phyloP scores from a whole-genome alignment of 2,329 filamentous ascomycete genomes.

The Diplodia mutila region DNA sequence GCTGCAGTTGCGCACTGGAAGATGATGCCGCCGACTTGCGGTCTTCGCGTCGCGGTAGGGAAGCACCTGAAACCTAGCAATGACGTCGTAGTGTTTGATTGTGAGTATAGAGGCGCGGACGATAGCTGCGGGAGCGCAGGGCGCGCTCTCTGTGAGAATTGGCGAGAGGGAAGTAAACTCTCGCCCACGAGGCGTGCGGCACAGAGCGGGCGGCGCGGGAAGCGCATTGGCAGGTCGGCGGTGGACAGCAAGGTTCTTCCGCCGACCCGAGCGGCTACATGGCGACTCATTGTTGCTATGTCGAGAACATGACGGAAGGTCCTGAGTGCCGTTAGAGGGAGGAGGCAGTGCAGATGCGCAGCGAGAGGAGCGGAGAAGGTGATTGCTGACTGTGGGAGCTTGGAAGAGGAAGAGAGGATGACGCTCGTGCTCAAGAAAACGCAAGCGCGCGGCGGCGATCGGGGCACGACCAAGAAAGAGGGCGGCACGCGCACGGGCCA shows the following conservation, averaged over 20 bases:
- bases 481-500: background rate
- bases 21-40: background rate
- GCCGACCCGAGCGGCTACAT: slow-evolving; percentile 45
- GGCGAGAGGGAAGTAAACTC: background rate
- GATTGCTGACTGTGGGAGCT: slow-evolving; percentile 12
- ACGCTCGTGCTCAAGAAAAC: slow-evolving; percentile 23
- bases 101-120: slow-evolving; percentile 1
- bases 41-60: background rate
- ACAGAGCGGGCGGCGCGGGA: background rate
- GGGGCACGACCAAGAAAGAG: slow-evolving; percentile 5
- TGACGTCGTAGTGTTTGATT: slow-evolving; percentile 22
- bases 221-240: slow-evolving; percentile 34
- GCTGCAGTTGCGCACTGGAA: slow-evolving; percentile 24
- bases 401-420: slow-evolving; percentile 26
- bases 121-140: background rate
- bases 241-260: slow-evolving; percentile 39
- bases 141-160: background rate
- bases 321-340: background rate
- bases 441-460: slow-evolving; percentile 21
- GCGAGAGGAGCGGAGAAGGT: background rate
- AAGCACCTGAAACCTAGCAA: slow-evolving; percentile 17
- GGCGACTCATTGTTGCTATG: slow-evolving; percentile 49
- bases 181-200: slow-evolving; percentile 15
- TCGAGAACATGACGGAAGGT: slow-evolving; percentile 36
- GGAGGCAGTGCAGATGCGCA: slow-evolving; percentile 25